Evolutionary conservation across 73 alveolate species (phyloP).

Genomic region (Tetrahymena elliotti): DNA sequence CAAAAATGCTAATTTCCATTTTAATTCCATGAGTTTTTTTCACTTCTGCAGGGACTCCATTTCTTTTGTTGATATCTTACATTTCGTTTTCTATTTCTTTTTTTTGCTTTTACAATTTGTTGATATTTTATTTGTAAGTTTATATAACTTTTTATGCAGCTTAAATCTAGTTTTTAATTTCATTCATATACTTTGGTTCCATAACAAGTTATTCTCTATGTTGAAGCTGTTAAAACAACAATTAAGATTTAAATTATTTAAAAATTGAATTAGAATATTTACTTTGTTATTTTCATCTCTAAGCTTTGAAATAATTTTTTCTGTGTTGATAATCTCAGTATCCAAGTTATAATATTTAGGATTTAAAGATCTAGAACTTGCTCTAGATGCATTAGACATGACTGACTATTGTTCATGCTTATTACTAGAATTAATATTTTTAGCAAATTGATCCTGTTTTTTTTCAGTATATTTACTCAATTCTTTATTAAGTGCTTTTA

Average conservation of each 20-base stretch:
- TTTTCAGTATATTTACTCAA: background rate
- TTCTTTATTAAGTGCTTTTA: background rate
- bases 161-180: background rate
- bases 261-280: no score
- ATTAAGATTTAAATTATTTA: no score
- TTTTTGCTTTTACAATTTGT: background rate
- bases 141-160: background rate
- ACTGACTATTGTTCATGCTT: background rate
- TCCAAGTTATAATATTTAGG: background rate
- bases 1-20: background rate
- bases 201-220: background rate
- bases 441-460: background rate
- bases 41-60: background rate
- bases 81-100: background rate
- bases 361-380: background rate
- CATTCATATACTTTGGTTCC: background rate
- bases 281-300: background rate
- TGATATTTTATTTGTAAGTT: background rate
- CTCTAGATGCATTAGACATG: background rate
- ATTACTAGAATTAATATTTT: background rate
- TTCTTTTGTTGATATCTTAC: background rate
- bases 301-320: background rate
- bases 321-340: background rate
- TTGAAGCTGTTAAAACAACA: background rate
- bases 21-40: background rate